Conservation (phyloP, 164 flowering plant genomes). For the Akebia trifoliata region DNA sequence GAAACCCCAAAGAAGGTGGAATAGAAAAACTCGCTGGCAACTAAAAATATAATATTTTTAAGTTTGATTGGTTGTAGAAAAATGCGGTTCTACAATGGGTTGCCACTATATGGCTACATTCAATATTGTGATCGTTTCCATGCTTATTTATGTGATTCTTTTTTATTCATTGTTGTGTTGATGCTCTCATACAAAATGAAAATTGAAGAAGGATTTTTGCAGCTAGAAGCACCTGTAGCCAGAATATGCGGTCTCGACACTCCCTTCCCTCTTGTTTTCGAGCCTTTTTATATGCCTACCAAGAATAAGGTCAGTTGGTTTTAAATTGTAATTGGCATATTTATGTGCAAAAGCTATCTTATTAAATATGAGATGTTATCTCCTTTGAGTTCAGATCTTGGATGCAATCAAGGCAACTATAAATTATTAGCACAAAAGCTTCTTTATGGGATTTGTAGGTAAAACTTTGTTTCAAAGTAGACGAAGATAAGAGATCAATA, state of each 20-base stretch:
- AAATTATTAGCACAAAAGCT: conserved; percentile 40
- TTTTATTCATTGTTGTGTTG: neutral
- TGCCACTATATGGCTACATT: too few species aligned
- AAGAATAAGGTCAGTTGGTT: conserved; percentile 65
- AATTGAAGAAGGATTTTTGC: conserved; percentile 21
- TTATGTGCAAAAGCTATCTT: neutral
- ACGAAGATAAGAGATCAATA: too few species aligned
- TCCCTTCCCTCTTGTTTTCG: conserved; percentile 93
- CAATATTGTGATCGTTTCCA: too few species aligned
- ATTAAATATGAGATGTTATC: neutral
- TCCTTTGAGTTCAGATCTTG: conserved; percentile 37
- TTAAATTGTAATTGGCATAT: neutral
- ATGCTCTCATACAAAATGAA: neutral
- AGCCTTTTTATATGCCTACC: conserved; percentile 91
- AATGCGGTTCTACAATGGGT: too few species aligned
- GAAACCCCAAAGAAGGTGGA: too few species aligned
- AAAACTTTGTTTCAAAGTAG: too few species aligned
- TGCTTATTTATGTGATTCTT: too few species aligned
- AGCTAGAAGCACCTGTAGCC: conserved; percentile 94
- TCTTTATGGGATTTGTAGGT: too few species aligned
- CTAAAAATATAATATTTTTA: too few species aligned
- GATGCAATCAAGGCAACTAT: conserved; percentile 80
- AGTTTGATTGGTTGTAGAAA: too few species aligned
- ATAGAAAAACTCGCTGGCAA: too few species aligned
- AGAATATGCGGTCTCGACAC: conserved; percentile 93